A percentile compares a stretch with the other conserved stretches of the same genome.
Evolutionary conservation across 495 filamentous ascomycete species (phyloP).

Genomic region (Lindgomyces ingoldianus): DNA sequence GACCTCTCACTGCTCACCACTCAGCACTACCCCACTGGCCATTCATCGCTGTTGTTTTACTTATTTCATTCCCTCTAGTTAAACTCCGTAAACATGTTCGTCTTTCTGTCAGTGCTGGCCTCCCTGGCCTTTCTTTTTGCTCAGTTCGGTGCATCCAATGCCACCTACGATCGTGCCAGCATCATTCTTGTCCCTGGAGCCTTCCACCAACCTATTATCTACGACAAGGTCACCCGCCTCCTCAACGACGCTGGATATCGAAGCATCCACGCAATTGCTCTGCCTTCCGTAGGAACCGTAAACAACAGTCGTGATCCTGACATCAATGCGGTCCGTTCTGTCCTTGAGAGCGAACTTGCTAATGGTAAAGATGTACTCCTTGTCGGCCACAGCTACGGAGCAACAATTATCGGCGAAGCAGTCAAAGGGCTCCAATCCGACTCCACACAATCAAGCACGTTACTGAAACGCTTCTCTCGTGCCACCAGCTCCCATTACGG

Average conservation of each 20-base stretch:
- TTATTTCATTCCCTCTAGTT: background rate
- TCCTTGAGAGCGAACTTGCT: background rate
- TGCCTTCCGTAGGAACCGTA: slow-evolving; percentile 13
- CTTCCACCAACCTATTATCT: slow-evolving; percentile 11
- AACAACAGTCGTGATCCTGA: background rate
- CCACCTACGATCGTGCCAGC: background rate
- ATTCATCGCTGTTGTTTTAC: too few species aligned
- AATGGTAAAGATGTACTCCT: slow-evolving; percentile 23
- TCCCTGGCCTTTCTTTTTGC: background rate
- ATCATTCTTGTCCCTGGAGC: slow-evolving; percentile 26
- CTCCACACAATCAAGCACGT: background rate
- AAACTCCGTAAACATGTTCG: background rate
- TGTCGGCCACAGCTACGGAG: slow-evolving; percentile 27
- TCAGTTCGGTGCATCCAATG: background rate
- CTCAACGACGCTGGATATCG: slow-evolving; percentile 12
- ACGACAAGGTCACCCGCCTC: background rate
- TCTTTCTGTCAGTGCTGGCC: too few species aligned
- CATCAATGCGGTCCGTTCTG: slow-evolving; percentile 10
- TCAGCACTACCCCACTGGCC: too few species aligned
- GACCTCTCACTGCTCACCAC: too few species aligned
- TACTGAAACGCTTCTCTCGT: background rate
- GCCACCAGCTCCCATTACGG: background rate
- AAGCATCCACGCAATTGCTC: background rate
- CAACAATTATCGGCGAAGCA: slow-evolving; percentile 25
- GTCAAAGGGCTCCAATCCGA: slow-evolving; percentile 7